These are phyloP conservation scores for Xylaria sp. DNA, from an alignment of 2,329 filamentous ascomycete genomes.

Conservation along the genomic window DNA sequence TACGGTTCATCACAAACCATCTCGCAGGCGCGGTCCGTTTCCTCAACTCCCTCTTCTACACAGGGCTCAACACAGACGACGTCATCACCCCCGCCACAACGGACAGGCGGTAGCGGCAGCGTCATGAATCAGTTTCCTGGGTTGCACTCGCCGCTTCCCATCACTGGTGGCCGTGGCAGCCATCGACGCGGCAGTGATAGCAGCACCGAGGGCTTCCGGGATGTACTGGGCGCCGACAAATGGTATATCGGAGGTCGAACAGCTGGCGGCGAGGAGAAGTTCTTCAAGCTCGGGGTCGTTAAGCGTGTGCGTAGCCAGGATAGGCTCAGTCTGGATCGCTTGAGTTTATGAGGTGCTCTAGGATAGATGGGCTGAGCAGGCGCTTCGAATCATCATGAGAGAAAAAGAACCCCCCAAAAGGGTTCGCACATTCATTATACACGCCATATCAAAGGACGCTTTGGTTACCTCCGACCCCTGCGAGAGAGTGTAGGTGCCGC, in stretches of 20 bases:
- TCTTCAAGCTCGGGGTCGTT: conserved; percentile 81
- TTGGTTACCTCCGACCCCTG: not conserved
- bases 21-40: conserved; percentile 31
- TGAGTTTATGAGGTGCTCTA: conserved; percentile 67
- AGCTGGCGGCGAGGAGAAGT: conserved; percentile 77
- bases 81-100: conserved; percentile 22
- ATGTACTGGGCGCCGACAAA: conserved; percentile 74
- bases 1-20: conserved; percentile 18
- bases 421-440: not conserved
- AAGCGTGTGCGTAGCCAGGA: conserved; percentile 75
- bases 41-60: conserved; percentile 21
- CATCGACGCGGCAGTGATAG: conserved; percentile 74
- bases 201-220: conserved; percentile 76
- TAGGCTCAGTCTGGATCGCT: conserved; percentile 73
- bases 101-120: conserved; percentile 29
- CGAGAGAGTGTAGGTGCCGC: not conserved
- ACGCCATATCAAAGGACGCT: not conserved
- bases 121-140: conserved; percentile 41
- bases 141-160: conserved; percentile 41
- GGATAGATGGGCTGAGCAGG: no score
- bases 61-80: conserved; percentile 22
- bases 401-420: not conserved
- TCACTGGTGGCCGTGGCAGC: conserved; percentile 26
- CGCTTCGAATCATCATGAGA: not conserved
- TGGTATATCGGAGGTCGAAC: conserved; percentile 84